Evolutionary conservation across 495 filamentous ascomycete species (phyloP), one percentile per base, ranked within the genome.

Genomic region (Aspergillus wentii): DNA sequence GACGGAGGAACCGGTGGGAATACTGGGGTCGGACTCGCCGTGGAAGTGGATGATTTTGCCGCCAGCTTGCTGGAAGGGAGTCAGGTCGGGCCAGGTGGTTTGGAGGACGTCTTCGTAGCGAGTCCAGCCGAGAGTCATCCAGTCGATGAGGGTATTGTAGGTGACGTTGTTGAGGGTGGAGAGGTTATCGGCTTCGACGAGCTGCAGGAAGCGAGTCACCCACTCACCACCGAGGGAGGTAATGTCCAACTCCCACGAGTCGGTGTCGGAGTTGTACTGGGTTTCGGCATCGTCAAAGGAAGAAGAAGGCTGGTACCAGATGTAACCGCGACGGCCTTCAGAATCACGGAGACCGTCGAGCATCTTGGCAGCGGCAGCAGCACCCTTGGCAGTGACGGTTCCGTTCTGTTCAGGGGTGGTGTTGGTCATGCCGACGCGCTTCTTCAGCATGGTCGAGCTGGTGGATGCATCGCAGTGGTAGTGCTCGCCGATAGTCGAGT

Each of bases 21-120:
- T 63, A 21, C 49, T 52, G 27, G 54, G 51, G 48, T 76, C 74
- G 1, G 65, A 60, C 50, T 76, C 73, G 10, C 75, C 74, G 47
- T 79, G 74, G 44, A 62, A 67, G 45, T 69, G 69, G 10, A 79
- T 38, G 3, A 62, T 34, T 49, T 78, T 78, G 7, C 69, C 69
- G 8, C 72, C 71, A 3, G 51, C 42, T 7, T 51, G 23, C 17
- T 67, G 58, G 45, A 69, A 75, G 0, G 50, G 30, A 0, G 49
- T 59, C 2, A 76, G 49, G 29, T 78, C 72, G 4, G 71, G 66
- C 47, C 61, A 59, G 5, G 59, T 57, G 17, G 57, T 57, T 36
- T 59, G 55, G 4, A 61, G 48, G 2, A 38, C 40, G 13, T 44
- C 42, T 8, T 18, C 37, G 32, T 54, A 45, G 20, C 46, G 38